Conservation (phyloP, 306 rosid genomes). For the Medicago truncatula region DNA sequence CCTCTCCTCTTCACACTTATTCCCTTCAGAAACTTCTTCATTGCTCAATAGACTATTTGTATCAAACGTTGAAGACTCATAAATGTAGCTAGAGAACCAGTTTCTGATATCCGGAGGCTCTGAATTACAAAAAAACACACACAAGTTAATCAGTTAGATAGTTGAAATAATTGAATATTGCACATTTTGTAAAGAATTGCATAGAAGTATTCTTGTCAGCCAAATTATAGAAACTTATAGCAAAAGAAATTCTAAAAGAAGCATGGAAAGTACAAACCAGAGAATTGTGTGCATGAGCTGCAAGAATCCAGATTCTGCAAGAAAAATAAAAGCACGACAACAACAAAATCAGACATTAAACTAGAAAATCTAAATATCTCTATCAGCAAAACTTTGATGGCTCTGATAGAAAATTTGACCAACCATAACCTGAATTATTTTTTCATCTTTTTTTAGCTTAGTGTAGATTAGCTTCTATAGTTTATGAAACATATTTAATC, state of each 20-base stretch:
- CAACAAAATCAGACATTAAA: not conserved
- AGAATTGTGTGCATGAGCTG: constrained; percentile 46
- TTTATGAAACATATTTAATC: not conserved
- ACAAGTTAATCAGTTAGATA: not conserved
- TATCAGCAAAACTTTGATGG: not conserved
- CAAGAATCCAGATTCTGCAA: constrained; percentile 53
- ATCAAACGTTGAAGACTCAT: constrained; percentile 63
- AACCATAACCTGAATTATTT: not conserved
- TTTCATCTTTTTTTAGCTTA: too few relatives aligned
- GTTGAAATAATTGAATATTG: not conserved
- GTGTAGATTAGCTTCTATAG: not conserved
- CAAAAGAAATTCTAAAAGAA: too few relatives aligned
- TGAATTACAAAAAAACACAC: constrained; percentile 17
- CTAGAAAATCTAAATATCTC: not conserved
- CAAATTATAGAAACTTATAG: not conserved
- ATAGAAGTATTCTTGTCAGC: too few relatives aligned
- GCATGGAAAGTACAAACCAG: too few relatives aligned
- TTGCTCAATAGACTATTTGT: constrained; percentile 43
- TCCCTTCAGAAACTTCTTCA: constrained; percentile 42
- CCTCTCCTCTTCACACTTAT: constrained; percentile 36
- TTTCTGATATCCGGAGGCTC: constrained; percentile 77
- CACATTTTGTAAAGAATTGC: too few relatives aligned
- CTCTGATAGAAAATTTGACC: not conserved
- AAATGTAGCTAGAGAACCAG: constrained; percentile 78
- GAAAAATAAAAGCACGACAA: not conserved